Percentiles rank a stretch among this genome's conserved stretches.
Conservation (phyloP, 83 land plant genomes). For the Picea mariana region DNA sequence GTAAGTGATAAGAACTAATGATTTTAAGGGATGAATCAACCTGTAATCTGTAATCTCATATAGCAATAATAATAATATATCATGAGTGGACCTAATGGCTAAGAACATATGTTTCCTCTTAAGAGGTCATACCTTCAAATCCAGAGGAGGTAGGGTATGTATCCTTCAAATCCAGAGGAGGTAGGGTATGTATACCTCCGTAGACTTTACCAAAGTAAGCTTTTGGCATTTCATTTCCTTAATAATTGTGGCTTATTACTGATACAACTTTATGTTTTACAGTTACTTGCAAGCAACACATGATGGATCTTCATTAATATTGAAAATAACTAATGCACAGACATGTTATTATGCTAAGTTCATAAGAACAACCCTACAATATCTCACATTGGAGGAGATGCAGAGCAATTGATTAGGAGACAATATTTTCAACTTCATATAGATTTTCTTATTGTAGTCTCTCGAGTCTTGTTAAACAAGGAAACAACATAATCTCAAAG, state of each 20-base stretch:
- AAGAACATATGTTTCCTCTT: no score
- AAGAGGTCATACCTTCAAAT: no score
- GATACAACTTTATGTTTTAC: not conserved
- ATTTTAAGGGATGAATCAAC: no score
- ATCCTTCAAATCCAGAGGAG: no score
- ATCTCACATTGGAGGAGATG: conserved; percentile 45
- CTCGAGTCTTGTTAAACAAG: not conserved
- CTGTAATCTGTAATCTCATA: no score
- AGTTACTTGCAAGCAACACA: conserved; percentile 35
- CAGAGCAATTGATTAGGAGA: not conserved
- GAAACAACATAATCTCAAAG: not conserved
- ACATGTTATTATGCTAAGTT: conserved; percentile 47
- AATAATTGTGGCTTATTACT: not conserved
- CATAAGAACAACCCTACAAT: conserved; percentile 49
- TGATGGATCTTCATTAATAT: conserved; percentile 45
- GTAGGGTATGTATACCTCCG: no score
- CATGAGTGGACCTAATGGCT: no score
- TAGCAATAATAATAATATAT: no score
- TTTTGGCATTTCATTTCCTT: not conserved
- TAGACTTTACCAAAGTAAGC: not conserved
- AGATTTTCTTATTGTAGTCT: not conserved
- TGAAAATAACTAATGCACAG: conserved; percentile 22
- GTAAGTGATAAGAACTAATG: no score
- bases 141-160: no score
- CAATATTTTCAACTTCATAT: not conserved